Evolutionary conservation across 2,329 filamentous ascomycete species (phyloP).

Genomic region (Fusarium sp.): DNA sequence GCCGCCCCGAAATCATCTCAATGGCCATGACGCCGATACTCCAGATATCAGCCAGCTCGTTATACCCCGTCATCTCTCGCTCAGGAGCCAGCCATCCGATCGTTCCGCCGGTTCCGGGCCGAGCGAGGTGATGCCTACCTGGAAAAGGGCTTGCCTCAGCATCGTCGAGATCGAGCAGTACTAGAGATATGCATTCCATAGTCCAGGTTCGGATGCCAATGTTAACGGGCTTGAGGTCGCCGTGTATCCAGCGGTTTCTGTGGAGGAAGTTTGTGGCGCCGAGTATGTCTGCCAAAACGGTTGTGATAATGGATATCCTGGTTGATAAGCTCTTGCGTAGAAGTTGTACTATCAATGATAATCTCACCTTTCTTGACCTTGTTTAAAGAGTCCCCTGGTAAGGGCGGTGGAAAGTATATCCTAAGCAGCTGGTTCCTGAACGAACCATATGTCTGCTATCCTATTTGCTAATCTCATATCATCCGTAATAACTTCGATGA

Average conservation of each 20-base stretch:
- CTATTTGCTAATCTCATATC: background rate
- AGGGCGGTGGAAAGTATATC: accelerated
- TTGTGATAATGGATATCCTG: background rate
- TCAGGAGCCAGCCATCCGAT: background rate
- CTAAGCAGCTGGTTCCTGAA: background rate
- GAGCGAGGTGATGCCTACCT: background rate
- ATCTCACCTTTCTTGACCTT: background rate
- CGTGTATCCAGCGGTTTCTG: background rate
- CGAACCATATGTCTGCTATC: background rate
- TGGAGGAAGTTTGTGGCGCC: background rate
- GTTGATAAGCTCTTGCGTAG: background rate
- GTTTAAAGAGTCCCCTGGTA: accelerated
- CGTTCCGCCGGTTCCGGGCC: background rate
- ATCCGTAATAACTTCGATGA: background rate
- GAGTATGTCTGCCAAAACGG: background rate
- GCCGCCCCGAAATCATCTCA: background rate
- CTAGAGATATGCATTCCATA: background rate
- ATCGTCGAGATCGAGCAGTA: background rate
- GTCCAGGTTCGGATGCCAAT: background rate
- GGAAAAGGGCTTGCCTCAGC: background rate
- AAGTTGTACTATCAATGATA: accelerated
- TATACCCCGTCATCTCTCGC: background rate
- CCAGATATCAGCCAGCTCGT: background rate
- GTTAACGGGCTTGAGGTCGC: background rate
- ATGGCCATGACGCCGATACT: background rate